Percentiles rank a stretch among this genome's conserved stretches.
phyloP scores from a whole-genome alignment of 257 asterid species.

The Scutellaria baicalensis region DNA sequence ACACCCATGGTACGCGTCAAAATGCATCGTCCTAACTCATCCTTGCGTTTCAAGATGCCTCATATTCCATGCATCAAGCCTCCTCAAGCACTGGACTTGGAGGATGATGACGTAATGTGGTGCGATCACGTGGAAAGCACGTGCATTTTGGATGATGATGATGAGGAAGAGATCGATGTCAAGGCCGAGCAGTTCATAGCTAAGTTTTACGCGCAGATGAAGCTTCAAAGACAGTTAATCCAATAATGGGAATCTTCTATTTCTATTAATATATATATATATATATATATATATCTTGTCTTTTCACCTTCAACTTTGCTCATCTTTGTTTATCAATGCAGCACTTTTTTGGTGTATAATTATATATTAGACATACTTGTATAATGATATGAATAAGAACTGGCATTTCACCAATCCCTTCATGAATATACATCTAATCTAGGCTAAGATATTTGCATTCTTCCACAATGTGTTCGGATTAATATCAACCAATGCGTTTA shows the following conservation, averaged over 20 bases:
- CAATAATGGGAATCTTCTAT: no score
- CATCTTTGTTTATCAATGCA: no score
- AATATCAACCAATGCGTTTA: no score
- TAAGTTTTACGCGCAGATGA: constrained; percentile 53
- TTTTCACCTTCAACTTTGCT: neutral
- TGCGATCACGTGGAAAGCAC: neutral
- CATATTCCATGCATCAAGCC: constrained; percentile 62
- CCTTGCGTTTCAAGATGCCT: constrained; percentile 54
- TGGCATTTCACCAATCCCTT: no score
- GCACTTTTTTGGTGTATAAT: neutral
- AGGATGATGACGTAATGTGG: constrained; percentile 2
- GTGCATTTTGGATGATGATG: neutral
- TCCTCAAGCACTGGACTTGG: constrained; percentile 44
- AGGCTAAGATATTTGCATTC: no score
- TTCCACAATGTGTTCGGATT: no score
- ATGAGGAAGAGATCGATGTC: constrained; percentile 52
- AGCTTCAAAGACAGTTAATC: constrained; percentile 23
- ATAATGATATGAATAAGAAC: no score
- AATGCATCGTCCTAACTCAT: constrained; percentile 61
- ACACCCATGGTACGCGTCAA: constrained; percentile 51
- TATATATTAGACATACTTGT: no score
- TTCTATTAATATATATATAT: no score
- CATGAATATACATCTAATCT: no score
- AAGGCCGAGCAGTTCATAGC: constrained; percentile 79
- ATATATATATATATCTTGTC: no score